phyloP scores from a whole-genome alignment of 2,329 filamentous ascomycete species.

The Ophiostoma pallidulum region DNA sequence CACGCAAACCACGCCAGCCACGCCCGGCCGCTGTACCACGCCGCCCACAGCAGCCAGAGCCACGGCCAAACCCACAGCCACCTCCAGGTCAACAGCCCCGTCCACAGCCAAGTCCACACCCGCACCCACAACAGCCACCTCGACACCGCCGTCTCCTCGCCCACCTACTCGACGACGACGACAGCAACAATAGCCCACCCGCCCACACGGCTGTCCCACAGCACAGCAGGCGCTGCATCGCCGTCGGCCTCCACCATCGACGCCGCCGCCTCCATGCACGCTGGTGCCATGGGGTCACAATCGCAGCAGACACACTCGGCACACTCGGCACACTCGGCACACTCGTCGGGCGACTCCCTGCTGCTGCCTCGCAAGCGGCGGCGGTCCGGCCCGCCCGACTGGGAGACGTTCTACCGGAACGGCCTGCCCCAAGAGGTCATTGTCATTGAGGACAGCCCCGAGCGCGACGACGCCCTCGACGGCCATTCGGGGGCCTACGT shows the following conservation, averaged over 20 bases:
- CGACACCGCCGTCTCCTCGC: conserved; percentile 17
- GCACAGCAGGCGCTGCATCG: background rate
- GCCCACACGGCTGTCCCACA: conserved; percentile 12
- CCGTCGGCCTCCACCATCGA: conserved; percentile 11
- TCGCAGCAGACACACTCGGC: conserved; percentile 25
- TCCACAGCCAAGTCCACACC: background rate
- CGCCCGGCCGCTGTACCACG: conserved; percentile 3
- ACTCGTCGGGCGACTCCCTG: conserved; percentile 24
- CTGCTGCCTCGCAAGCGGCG: conserved; percentile 38
- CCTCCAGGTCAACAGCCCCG: conserved; percentile 10
- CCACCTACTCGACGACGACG: conserved; percentile 20
- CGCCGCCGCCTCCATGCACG: conserved; percentile 19
- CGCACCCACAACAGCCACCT: conserved; percentile 13
- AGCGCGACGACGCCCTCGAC: conserved; percentile 37
- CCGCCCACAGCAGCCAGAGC: conserved; percentile 12
- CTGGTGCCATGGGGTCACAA: conserved; percentile 29
- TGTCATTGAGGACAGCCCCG: conserved; percentile 67
- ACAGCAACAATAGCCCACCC: conserved; percentile 4
- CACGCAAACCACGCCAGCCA: conserved; percentile 6
- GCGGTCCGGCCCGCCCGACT: conserved; percentile 59
- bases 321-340: too few species aligned
- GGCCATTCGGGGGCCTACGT: conserved; percentile 19
- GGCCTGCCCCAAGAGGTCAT: conserved; percentile 78
- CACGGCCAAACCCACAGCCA: conserved; percentile 2
- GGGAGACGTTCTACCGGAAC: conserved; percentile 74